Evolutionary conservation across 495 filamentous ascomycete genomes (phyloP).

Genomic region (Geoglossum glabrum): DNA sequence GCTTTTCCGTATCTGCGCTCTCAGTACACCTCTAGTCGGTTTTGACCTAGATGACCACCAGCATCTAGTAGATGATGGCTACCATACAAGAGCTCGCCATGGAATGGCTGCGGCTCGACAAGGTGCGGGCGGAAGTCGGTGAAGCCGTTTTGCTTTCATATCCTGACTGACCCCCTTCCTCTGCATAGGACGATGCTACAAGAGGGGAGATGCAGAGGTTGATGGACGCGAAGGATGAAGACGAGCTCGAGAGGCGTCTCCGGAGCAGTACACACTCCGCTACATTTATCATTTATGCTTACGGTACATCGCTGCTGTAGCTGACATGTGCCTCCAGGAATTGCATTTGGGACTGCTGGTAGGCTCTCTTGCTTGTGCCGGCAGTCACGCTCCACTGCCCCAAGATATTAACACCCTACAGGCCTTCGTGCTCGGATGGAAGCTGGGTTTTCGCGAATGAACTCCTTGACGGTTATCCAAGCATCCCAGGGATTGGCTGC

Average conservation of each 20-base stretch:
- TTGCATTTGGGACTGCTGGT: constrained; percentile 52
- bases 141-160: neutral
- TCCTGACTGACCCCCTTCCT: neutral
- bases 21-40: too few relatives aligned
- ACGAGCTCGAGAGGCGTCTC: constrained; percentile 37
- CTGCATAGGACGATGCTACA: constrained; percentile 29
- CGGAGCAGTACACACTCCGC: constrained; percentile 23
- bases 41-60: too few relatives aligned
- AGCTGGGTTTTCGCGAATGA: constrained; percentile 51
- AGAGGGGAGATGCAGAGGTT: constrained; percentile 38
- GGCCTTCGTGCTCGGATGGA: constrained; percentile 44
- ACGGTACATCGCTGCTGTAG: neutral
- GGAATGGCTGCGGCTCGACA: constrained; percentile 45
- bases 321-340: constrained; percentile 19
- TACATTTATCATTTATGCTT: constrained; percentile 2
- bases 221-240: constrained; percentile 23
- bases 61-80: neutral
- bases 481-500: constrained; percentile 50
- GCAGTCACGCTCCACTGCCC: neutral
- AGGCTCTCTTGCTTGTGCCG: neutral
- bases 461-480: constrained; percentile 48
- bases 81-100: constrained; percentile 13
- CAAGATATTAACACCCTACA: neutral
- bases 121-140: constrained; percentile 21
- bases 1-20: too few relatives aligned